Percentiles rank a stretch among this genome's conserved stretches.
Conservation (phyloP, 2,329 filamentous ascomycete genomes). For the Penicillium sp. region DNA sequence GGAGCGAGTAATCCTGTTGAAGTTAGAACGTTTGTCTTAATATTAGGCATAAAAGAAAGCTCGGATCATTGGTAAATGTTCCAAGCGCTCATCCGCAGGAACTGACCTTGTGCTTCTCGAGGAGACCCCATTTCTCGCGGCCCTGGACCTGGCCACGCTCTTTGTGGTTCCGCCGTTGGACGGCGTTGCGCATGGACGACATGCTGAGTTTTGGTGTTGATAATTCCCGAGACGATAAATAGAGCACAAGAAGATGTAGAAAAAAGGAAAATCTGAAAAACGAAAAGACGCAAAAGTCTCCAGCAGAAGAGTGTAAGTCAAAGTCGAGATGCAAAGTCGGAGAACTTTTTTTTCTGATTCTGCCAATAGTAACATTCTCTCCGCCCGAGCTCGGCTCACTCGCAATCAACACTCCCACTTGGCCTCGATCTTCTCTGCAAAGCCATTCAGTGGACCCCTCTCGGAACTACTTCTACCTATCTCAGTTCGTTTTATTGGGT, state of each 20-base stretch:
- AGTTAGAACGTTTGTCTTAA: background rate
- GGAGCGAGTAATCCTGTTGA: constrained; percentile 60
- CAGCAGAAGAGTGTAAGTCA: constrained; percentile 3
- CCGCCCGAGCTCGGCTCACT: constrained; percentile 25
- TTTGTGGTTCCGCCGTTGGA: constrained; percentile 79
- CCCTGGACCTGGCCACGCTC: constrained; percentile 86
- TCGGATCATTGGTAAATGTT: background rate
- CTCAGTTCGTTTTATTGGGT: background rate
- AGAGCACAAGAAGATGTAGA: background rate
- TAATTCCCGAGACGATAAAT: background rate
- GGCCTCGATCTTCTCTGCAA: constrained; percentile 7
- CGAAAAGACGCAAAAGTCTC: constrained; percentile 1
- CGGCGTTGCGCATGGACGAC: constrained; percentile 60
- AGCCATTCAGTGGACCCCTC: background rate
- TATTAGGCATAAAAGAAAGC: background rate
- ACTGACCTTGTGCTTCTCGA: constrained; percentile 87
- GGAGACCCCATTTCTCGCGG: constrained; percentile 80
- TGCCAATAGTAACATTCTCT: constrained; percentile 20
- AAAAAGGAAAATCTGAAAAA: background rate
- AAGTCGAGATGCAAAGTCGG: constrained; percentile 12
- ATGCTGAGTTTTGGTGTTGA: constrained; percentile 34
- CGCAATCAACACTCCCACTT: constrained; percentile 23
- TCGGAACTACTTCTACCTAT: background rate
- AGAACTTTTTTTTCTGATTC: constrained; percentile 25
- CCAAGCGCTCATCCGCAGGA: background rate